Evolutionary conservation across 108 stramenopile genomes (phyloP).

Genomic region (Pseudonitzschia multiseries): DNA sequence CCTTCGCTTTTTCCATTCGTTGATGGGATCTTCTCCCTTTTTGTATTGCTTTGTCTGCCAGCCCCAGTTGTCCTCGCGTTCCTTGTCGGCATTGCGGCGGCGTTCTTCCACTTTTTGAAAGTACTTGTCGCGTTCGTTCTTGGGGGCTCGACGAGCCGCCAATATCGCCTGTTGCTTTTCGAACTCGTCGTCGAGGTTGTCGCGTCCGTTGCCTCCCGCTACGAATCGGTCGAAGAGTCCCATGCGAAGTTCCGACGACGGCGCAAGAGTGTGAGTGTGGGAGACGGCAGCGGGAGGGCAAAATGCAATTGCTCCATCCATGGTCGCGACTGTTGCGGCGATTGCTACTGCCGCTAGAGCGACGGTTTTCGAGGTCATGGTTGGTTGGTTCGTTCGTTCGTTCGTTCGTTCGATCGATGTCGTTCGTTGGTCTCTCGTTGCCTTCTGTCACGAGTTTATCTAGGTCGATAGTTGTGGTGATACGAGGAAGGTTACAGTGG

Average conservation of each 20-base stretch:
- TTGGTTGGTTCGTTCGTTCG: background rate
- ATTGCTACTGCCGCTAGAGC: background rate
- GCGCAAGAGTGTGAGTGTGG: background rate
- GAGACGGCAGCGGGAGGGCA: too few relatives aligned
- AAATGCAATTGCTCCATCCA: background rate
- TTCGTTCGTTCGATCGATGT: too few relatives aligned
- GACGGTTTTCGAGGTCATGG: too few relatives aligned
- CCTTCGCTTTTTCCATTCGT: conserved; percentile 86
- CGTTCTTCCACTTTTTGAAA: conserved; percentile 73
- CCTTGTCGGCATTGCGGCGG: conserved; percentile 59
- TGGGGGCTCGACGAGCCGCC: conserved; percentile 51
- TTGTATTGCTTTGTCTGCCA: conserved; percentile 82
- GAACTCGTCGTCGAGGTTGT: conserved; percentile 71
- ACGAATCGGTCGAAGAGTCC: conserved; percentile 52
- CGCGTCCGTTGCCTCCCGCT: conserved; percentile 54
- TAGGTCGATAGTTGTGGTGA: background rate
- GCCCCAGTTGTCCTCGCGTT: conserved; percentile 82
- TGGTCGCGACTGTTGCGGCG: background rate
- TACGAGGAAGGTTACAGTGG: too few relatives aligned
- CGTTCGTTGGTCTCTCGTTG: too few relatives aligned
- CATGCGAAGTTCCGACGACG: conserved; percentile 11
- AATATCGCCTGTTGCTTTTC: conserved; percentile 79
- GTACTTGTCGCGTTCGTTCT: conserved; percentile 70
- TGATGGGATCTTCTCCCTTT: conserved; percentile 84
- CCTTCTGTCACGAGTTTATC: background rate